Base-by-base conservation (phyloP, 495 filamentous ascomycete genomes). In the Friedmanniomyces endolithicus region DNA sequence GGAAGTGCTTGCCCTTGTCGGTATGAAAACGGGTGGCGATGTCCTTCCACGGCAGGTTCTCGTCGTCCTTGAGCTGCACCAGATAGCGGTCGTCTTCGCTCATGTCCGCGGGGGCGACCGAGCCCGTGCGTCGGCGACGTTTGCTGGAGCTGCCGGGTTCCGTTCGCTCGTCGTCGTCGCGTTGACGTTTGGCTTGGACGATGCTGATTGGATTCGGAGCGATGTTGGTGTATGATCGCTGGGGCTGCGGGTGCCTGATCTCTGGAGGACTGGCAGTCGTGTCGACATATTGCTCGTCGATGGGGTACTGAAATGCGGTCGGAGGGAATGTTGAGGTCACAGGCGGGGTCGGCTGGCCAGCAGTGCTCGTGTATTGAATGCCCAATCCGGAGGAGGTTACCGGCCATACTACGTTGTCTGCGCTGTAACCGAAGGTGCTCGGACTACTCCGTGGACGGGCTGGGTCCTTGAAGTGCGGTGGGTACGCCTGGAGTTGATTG, bases 61-160 rank as follows among this genome's bases (percentile, higher is more conserved):
- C 76, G 44, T 86, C 76, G 35, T 85, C 84, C 54, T 86, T 79
- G 19, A 79, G 70, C 61, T 80, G 75, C 9, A 86, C 74, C 50
- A 85, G 80, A 16, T 80, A 69, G 55, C 79, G 77, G 62, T 87
- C 84, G 55, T 85, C 82, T 55, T 86, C 83, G 52, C 69, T 73
- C 48, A 79, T 64, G 59, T 63, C 68, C 46, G 58, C 61, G 53
- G 56, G 48, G 34, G 41, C 52, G 17, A 55, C 62, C 22, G 67
- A 66, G 24, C 62, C 59, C 0, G 67, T 67, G 20, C 67, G 57
- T 39, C 65, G 64, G 19, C 64, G 52, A 12, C 61, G 59, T 47
- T 67, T 68, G 6, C 43, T 49, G 14, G 23, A 41, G 20, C 33
- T 39, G 45, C 17, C 22, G 19, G 50, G 14, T 52, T 57, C 62